Evolutionary conservation across 2,329 filamentous ascomycete species (phyloP).

Genomic region (Zalaria sp.): DNA sequence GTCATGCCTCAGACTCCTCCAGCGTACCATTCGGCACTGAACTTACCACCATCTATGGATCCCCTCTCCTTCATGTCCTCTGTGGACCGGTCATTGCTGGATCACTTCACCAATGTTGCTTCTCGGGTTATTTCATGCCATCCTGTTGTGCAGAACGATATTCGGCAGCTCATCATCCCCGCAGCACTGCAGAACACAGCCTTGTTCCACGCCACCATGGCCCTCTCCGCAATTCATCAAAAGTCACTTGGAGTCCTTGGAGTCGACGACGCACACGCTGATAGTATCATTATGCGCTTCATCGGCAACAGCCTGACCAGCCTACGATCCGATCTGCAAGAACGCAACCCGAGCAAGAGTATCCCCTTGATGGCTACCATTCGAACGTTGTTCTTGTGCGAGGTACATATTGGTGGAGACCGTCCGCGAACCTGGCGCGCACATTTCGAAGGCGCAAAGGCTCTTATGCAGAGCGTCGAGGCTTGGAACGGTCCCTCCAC

Average conservation of each 20-base stretch:
- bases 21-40: no score
- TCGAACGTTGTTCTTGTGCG: constrained; percentile 5
- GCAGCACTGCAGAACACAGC: constrained; percentile 3
- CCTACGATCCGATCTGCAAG: constrained; percentile 1
- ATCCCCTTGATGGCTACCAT: constrained; percentile 4
- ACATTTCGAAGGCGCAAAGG: constrained; percentile 6
- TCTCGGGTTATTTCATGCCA: constrained; percentile 6
- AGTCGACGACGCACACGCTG: background rate
- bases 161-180: constrained; percentile 4
- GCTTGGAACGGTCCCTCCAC: constrained; percentile 3
- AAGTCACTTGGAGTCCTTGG: constrained; percentile 1
- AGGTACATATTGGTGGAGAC: constrained; percentile 4
- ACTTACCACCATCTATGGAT: background rate
- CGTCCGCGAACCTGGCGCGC: constrained; percentile 4
- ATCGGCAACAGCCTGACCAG: constrained; percentile 3
- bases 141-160: constrained; percentile 3
- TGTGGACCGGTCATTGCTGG: constrained; percentile 2
- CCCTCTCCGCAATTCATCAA: constrained; percentile 5
- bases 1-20: no score
- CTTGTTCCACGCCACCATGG: constrained; percentile 4
- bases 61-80: constrained; percentile 1
- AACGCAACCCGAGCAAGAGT: constrained; percentile 3
- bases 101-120: constrained; percentile 4
- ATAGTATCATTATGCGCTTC: constrained; percentile 1
- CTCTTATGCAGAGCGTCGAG: constrained; percentile 3